Evolutionary conservation across 495 filamentous ascomycete species (phyloP).

Genomic region (Xylaria bambusicola): DNA sequence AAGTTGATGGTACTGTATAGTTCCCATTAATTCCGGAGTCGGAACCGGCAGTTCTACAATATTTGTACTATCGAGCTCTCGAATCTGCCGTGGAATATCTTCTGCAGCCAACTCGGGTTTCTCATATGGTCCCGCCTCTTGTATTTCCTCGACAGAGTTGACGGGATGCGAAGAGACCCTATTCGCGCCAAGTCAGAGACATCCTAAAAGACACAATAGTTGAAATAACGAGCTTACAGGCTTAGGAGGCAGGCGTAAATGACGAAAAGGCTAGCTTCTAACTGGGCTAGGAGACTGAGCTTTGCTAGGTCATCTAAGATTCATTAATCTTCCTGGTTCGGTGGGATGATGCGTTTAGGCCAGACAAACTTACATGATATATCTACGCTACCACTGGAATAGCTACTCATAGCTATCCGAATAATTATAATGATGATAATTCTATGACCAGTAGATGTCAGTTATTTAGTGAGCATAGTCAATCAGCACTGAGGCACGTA

Average conservation of each 20-base stretch:
- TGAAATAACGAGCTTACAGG: not conserved
- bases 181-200: not conserved
- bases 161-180: not conserved
- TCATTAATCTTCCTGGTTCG: not conserved
- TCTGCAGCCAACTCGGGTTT: constrained; percentile 1
- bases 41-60: constrained; percentile 1
- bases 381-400: not conserved
- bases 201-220: not conserved
- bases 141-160: not conserved
- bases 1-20: not conserved
- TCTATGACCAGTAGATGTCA: not conserved
- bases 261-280: not conserved
- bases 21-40: not conserved
- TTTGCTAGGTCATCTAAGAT: not conserved
- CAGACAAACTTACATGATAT: not conserved
- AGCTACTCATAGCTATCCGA: not conserved
- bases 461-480: not conserved
- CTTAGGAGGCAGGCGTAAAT: not conserved
- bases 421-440: not conserved
- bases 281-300: not conserved
- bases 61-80: not conserved
- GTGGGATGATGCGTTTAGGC: not conserved
- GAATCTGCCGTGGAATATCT: not conserved
- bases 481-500: not conserved
- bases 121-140: not conserved